Conservation (phyloP, 2,329 filamentous ascomycete genomes). For the Penicillium freii region DNA sequence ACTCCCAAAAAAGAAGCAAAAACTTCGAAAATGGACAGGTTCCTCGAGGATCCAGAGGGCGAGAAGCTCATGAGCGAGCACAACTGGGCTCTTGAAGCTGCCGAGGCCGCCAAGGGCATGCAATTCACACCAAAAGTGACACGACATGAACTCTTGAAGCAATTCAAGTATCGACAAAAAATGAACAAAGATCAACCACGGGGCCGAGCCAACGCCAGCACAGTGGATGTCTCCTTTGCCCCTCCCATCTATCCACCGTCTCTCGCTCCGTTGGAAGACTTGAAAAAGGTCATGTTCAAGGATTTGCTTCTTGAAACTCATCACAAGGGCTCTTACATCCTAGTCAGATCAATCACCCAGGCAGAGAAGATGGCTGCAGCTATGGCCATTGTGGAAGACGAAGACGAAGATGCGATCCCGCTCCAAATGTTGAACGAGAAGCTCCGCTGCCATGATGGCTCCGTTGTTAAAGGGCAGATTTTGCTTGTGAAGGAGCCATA, state of each 20-base stretch:
- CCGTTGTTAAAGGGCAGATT: constrained; percentile 23
- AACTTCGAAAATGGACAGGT: neutral
- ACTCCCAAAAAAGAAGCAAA: neutral
- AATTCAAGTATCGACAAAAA: neutral
- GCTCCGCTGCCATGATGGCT: neutral
- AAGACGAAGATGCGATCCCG: constrained; percentile 32
- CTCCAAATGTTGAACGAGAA: constrained; percentile 5
- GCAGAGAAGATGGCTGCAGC: constrained; percentile 28
- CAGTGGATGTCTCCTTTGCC: neutral
- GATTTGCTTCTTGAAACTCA: constrained; percentile 39
- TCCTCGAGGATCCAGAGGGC: neutral
- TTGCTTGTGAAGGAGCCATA: constrained; percentile 56
- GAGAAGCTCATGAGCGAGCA: neutral
- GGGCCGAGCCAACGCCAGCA: neutral
- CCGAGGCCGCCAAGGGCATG: neutral
- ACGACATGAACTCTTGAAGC: neutral
- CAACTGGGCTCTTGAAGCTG: neutral
- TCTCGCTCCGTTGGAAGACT: constrained; percentile 4
- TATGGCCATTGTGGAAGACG: constrained; percentile 42
- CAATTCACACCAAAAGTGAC: neutral
- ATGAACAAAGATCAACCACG: neutral
- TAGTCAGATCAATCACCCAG: constrained; percentile 32
- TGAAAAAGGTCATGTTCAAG: constrained; percentile 31
- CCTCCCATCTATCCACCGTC: constrained; percentile 10
- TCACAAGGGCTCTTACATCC: constrained; percentile 38